Percentiles rank a stretch among this genome's conserved stretches.
These are phyloP conservation scores for Mortierella claussenii DNA, from an alignment of 192 early-diverging fungal species.

Conservation along the genomic window DNA sequence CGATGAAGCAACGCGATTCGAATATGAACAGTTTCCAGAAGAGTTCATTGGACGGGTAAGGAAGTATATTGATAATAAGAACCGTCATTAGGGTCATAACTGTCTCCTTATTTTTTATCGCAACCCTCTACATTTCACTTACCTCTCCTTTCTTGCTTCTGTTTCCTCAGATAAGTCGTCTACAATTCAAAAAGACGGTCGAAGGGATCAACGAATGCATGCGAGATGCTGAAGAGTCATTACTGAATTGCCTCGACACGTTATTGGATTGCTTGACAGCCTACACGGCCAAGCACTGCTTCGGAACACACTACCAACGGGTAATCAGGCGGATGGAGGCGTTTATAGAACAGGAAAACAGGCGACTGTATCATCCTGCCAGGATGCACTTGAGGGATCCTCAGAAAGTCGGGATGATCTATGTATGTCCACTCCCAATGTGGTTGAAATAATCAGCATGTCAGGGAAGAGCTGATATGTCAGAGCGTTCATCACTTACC, in stretches of 20 bases:
- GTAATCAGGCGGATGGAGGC: conserved; percentile 32
- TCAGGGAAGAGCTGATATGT: no score
- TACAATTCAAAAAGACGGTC: conserved; percentile 30
- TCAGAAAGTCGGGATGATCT: conserved; percentile 50
- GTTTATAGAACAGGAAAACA: conserved; percentile 36
- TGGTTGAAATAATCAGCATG: no score
- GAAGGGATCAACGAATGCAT: conserved; percentile 43
- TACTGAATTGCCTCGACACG: conserved; percentile 41
- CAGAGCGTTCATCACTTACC: background rate
- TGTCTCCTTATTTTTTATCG: background rate
- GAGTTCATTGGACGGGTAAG: conserved; percentile 47
- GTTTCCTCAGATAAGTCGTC: conserved; percentile 21
- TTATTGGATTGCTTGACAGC: conserved; percentile 47
- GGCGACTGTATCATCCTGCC: conserved; percentile 35
- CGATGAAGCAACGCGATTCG: conserved; percentile 39
- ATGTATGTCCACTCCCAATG: conserved; percentile 34
- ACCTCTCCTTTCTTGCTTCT: background rate
- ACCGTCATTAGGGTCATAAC: no score
- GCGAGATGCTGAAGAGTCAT: conserved; percentile 33
- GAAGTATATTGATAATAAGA: no score
- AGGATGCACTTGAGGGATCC: conserved; percentile 47
- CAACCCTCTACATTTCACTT: background rate
- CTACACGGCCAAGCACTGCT: conserved; percentile 49
- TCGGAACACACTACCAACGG: conserved; percentile 49
- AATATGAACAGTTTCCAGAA: conserved; percentile 37